Percentiles rank a stretch among this genome's conserved stretches.
phyloP scores from a whole-genome alignment of 345 rosid genomes.

The Eucalyptus camaldulensis region DNA sequence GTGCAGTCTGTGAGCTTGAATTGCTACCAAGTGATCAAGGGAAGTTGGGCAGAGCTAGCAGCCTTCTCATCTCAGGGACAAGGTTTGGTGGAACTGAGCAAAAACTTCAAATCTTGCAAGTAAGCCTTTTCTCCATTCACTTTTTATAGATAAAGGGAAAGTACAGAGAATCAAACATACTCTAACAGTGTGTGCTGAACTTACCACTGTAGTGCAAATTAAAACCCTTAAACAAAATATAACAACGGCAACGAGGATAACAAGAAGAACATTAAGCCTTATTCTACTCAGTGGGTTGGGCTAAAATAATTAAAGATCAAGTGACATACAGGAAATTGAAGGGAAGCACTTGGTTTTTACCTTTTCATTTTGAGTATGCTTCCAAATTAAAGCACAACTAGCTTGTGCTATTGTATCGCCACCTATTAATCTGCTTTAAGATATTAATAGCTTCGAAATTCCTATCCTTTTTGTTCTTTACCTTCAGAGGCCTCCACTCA shows the following conservation, averaged over 20 bases:
- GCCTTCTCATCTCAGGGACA: constrained; percentile 28
- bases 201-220: not conserved
- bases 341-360: not conserved
- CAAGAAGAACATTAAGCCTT: not conserved
- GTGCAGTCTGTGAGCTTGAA: constrained; percentile 23
- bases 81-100: constrained; percentile 49
- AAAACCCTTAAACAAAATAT: not conserved
- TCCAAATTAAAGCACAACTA: not conserved
- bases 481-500: constrained; percentile 34
- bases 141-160: not conserved
- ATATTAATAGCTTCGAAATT: not conserved
- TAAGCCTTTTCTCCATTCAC: constrained; percentile 5
- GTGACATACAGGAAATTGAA: not conserved
- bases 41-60: constrained; percentile 57
- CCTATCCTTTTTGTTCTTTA: not conserved
- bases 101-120: constrained; percentile 56
- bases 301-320: not conserved
- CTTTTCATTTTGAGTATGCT: not conserved
- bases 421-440: not conserved
- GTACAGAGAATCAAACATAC: not conserved
- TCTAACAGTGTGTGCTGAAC: not conserved
- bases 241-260: not conserved
- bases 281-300: not conserved
- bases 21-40: constrained; percentile 60
- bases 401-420: not conserved